A percentile compares a stretch with the other conserved stretches of the same genome.
phyloP scores from a whole-genome alignment of 768 basidiomycete genomes.

The Candolleomyces aberdarensis region DNA sequence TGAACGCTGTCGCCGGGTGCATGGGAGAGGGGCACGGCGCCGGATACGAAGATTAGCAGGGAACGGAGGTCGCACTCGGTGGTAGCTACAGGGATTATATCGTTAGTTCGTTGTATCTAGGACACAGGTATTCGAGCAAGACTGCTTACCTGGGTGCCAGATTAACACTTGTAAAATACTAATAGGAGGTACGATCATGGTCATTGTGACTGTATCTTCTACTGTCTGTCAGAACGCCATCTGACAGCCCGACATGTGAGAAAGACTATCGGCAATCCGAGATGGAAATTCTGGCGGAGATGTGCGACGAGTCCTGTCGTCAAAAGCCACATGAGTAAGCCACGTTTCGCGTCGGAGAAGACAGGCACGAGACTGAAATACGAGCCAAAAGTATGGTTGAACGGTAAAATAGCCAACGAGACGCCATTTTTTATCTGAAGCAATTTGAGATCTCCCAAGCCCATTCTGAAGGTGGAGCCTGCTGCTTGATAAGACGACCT shows the following conservation, averaged over 20 bases:
- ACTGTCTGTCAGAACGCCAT: constrained; percentile 48
- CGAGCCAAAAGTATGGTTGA: constrained; percentile 24
- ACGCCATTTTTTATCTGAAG: constrained; percentile 35
- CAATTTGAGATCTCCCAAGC: constrained; percentile 25
- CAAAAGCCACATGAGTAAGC: too few relatives aligned
- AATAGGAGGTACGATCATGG: constrained; percentile 66
- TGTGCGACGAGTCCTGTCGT: constrained; percentile 29
- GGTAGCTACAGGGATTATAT: constrained; percentile 29
- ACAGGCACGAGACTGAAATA: too few relatives aligned
- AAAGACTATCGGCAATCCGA: constrained; percentile 40
- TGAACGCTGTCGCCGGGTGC: constrained; percentile 44
- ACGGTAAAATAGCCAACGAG: constrained; percentile 48
- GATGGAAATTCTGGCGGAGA: constrained; percentile 38
- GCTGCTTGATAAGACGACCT: constrained; percentile 34
- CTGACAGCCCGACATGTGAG: constrained; percentile 59
- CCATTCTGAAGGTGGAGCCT: constrained; percentile 41
- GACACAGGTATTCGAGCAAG: too few relatives aligned
- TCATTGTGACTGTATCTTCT: constrained; percentile 47
- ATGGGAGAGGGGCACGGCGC: constrained; percentile 62
- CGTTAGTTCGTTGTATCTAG: too few relatives aligned
- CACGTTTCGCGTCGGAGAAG: too few relatives aligned
- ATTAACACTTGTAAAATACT: constrained; percentile 56
- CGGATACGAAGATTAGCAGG: constrained; percentile 46
- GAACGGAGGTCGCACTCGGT: constrained; percentile 49
- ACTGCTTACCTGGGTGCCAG: constrained; percentile 29